Base-by-base conservation (phyloP, 768 basidiomycete genomes). In the Exidia glandulosa region DNA sequence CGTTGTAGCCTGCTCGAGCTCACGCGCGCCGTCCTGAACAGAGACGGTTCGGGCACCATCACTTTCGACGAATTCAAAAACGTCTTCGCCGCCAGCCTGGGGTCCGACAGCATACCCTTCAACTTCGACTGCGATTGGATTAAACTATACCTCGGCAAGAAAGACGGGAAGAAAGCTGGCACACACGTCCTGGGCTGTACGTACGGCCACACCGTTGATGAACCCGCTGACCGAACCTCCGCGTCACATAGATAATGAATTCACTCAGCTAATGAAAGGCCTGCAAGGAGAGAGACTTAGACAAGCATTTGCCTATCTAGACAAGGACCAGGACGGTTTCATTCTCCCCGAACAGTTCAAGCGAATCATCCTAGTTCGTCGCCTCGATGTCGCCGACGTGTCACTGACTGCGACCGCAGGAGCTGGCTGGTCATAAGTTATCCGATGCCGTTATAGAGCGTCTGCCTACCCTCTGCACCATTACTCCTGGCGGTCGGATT, bases 221-320 rank as follows among this genome's bases (percentile, higher is more conserved):
- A 31, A 47, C 58, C 58, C 32, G 48, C 60, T 69, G 57, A 67
- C 45, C 48, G 41, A 37, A 63, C 41, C 37, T 4, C 32, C 41
- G 57, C n/a, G n/a, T n/a, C n/a, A n/a, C n/a, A n/a, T 65, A 93
- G 89, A 94, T 75, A 89, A 89, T 70, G 94, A 98, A 73, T 98
- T 98, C 75, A 96, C 94, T 32, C 94, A 97, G 75, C 76, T 98
- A 61, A 96, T 99, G 92, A 98, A 97, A 74, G 95, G 94, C 47
- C 81, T 97, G 59, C 96, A 97, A 75, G 96, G 94, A 68, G 96
- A 99, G 74, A 86, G 96, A 32, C 78, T 99, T 59, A 88, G 96
- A 62, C 96, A 99, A 74, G 88, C 94, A 29, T 99, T 98, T 79
- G 88, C 84, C 75, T 84, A 86, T 73, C 80, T 98, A 69, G 95